These are phyloP conservation scores for Sorghum bicolor DNA, from an alignment of 176 grass and related monocot genomes.

Conservation along the genomic window DNA sequence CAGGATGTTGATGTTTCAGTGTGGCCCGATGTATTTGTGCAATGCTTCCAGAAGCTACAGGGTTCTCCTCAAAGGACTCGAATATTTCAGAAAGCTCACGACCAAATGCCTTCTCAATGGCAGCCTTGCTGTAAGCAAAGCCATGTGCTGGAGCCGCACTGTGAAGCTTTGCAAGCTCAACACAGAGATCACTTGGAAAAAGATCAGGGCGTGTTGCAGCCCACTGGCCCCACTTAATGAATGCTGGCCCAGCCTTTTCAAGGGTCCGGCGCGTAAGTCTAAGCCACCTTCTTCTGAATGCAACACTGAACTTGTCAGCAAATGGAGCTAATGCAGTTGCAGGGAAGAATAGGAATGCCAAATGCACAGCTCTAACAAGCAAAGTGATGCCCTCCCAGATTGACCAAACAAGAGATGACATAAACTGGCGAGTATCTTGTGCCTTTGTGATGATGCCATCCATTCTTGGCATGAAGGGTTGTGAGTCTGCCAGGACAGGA, in stretches of 20 bases:
- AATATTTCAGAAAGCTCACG: constrained; percentile 80
- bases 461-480: constrained; percentile 18
- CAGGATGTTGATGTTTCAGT: constrained; percentile 50
- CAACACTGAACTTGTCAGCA: constrained; percentile 55
- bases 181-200: constrained; percentile 89
- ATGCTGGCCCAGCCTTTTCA: constrained; percentile 87
- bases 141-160: constrained; percentile 74
- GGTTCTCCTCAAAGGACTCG: constrained; percentile 79
- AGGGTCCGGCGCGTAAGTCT: constrained; percentile 59
- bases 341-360: constrained; percentile 73
- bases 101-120: constrained; percentile 88
- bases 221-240: constrained; percentile 99
- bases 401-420: constrained; percentile 61
- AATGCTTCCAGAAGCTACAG: constrained; percentile 97
- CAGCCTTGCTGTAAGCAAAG: constrained; percentile 69
- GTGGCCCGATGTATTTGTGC: constrained; percentile 91
- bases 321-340: constrained; percentile 67
- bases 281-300: constrained; percentile 82
- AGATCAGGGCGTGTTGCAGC: constrained; percentile 92
- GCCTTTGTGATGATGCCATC: constrained; percentile 51
- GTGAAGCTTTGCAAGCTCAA: constrained; percentile 93
- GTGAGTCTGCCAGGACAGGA: constrained; percentile 60
- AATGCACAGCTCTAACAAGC: constrained; percentile 61
- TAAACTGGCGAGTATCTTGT: constrained; percentile 44
- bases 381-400: constrained; percentile 67